Percentiles rank a stretch among this genome's conserved stretches.
Evolutionary conservation across 495 filamentous ascomycete genomes (phyloP).

Genomic region (Oidiodendron maius): DNA sequence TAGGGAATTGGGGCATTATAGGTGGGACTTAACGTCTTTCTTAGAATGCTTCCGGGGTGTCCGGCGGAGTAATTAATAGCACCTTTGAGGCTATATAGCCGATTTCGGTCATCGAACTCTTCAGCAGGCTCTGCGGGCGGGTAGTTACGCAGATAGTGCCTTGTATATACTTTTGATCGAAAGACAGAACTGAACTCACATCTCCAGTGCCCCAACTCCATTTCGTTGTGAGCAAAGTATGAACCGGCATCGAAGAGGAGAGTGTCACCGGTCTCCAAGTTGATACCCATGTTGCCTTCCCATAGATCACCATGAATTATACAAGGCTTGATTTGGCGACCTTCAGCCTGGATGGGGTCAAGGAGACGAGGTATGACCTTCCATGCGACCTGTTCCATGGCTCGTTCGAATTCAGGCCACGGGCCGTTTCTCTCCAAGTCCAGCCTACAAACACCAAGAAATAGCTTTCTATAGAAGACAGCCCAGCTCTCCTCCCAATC

Average conservation of each 20-base stretch:
- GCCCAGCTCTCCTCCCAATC: slow-evolving; percentile 24
- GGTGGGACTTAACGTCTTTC: too few relatives aligned
- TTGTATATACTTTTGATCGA: too few relatives aligned
- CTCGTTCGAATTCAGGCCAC: slow-evolving; percentile 16
- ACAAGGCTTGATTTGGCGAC: slow-evolving; percentile 25
- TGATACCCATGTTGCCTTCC: slow-evolving; percentile 31
- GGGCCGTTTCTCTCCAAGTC: slow-evolving; percentile 18
- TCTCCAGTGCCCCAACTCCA: too few relatives aligned
- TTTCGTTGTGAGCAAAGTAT: slow-evolving; percentile 47
- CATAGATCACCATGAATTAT: slow-evolving; percentile 34
- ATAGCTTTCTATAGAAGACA: slow-evolving; percentile 19
- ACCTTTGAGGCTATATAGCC: too few relatives aligned
- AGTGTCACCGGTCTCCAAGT: slow-evolving; percentile 24
- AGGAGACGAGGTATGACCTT: slow-evolving; percentile 29
- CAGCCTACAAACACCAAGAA: slow-evolving; percentile 14
- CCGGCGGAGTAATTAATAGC: too few relatives aligned
- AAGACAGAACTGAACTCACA: too few relatives aligned
- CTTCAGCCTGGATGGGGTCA: slow-evolving; percentile 22
- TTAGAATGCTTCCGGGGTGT: too few relatives aligned
- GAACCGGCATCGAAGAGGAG: slow-evolving; percentile 40
- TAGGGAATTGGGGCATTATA: too few relatives aligned
- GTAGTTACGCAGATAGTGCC: too few relatives aligned
- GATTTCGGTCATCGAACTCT: too few relatives aligned
- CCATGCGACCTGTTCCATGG: slow-evolving; percentile 3
- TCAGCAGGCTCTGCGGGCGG: too few relatives aligned